Conservation (phyloP, 2,329 filamentous ascomycete species). For the Alternaria sp. region DNA sequence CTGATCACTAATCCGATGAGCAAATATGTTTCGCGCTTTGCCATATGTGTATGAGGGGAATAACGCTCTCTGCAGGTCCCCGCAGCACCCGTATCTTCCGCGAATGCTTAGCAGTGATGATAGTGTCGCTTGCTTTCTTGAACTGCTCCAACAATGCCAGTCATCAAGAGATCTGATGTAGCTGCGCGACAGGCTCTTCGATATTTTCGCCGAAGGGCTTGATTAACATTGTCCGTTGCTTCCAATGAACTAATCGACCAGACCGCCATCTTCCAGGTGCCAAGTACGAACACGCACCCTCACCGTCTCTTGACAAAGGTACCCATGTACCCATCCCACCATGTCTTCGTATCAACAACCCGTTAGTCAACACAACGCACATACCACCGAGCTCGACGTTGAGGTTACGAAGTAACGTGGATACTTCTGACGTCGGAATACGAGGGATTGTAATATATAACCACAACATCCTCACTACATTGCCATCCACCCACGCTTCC, state of each 20-base stretch:
- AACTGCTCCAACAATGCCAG: neutral
- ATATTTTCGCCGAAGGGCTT: neutral
- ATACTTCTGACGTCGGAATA: constrained; percentile 2
- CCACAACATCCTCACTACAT: neutral
- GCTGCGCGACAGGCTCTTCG: neutral
- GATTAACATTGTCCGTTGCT: too few species aligned
- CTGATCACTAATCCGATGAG: neutral
- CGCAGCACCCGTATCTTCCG: neutral
- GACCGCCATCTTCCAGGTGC: neutral
- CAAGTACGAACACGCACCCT: neutral
- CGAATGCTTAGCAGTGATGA: neutral
- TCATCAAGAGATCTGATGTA: neutral
- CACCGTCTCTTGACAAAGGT: neutral
- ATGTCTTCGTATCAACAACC: neutral
- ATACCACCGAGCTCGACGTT: neutral
- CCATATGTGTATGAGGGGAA: neutral
- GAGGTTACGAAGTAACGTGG: neutral
- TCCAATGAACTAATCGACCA: neutral
- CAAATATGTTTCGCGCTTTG: neutral
- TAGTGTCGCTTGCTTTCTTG: neutral
- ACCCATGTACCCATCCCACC: neutral
- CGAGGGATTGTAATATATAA: neutral
- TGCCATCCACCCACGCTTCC: neutral
- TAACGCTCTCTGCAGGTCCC: neutral
- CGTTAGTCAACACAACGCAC: neutral